Conservation (phyloP, 352 stramenopile genomes). For the Aphanomyces astaci region DNA sequence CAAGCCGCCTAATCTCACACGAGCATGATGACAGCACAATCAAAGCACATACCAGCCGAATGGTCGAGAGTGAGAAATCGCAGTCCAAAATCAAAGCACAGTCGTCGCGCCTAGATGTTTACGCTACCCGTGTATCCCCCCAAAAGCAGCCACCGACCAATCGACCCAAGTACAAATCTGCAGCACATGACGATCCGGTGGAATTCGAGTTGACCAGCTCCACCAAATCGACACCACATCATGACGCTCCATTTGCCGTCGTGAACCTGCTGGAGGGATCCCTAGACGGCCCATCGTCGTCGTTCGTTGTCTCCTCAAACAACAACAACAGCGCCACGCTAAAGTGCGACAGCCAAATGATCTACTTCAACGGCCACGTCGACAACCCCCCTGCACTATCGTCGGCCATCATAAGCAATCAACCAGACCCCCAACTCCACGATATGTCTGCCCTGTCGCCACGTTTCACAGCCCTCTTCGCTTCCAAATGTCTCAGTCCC, state of each 20-base stretch:
- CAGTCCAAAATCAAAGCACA: no score
- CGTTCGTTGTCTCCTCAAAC: background rate
- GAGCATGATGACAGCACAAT: no score
- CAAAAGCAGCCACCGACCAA: background rate
- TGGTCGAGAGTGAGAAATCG: no score
- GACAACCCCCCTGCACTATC: background rate
- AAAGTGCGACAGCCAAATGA: constrained; percentile 20
- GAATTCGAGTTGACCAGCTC: background rate
- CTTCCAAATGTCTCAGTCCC: no score
- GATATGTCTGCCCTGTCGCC: background rate
- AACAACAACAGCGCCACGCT: background rate
- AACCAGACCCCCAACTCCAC: background rate
- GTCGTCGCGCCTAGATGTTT: no score
- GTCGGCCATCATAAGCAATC: background rate
- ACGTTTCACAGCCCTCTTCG: background rate
- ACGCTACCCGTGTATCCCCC: background rate
- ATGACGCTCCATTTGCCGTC: background rate
- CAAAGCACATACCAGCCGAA: no score
- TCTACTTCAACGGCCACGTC: constrained; percentile 18
- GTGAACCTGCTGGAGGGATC: background rate
- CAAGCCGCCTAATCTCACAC: background rate
- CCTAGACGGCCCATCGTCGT: background rate
- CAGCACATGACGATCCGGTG: no score
- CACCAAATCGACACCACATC: no score
- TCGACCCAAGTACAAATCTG: no score